phyloP scores from a whole-genome alignment of 176 grass and related monocot species.

The Chloris gayana region DNA sequence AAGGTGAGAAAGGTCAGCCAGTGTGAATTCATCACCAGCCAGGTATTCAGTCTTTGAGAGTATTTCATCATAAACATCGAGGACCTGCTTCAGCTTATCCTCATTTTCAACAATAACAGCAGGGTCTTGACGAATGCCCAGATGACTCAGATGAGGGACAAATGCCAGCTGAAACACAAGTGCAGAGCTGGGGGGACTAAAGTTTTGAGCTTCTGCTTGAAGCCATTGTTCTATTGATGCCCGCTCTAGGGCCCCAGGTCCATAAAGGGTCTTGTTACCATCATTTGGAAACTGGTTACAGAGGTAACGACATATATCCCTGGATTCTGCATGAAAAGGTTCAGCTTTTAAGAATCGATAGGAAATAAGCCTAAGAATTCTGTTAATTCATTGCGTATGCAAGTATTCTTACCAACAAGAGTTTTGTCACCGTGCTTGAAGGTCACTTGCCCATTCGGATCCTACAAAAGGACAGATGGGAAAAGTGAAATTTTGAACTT shows the following conservation, averaged over 20 bases:
- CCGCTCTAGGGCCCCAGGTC: conserved; percentile 65
- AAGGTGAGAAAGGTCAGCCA: conserved; percentile 71
- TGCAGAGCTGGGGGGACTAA: conserved; percentile 64
- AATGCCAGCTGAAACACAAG: conserved; percentile 90
- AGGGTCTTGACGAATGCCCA: conserved; percentile 52
- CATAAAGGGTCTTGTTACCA: conserved; percentile 70
- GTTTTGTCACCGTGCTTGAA: conserved; percentile 77
- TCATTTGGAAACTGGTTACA: conserved; percentile 61
- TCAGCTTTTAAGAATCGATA: conserved; percentile 20
- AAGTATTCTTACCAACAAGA: conserved; percentile 60
- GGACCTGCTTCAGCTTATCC: conserved; percentile 54
- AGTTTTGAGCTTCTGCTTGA: conserved; percentile 68
- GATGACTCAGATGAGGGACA: conserved; percentile 37
- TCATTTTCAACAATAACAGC: conserved; percentile 60
- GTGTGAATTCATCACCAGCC: conserved; percentile 54
- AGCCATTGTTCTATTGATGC: conserved; percentile 90
- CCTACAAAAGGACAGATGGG: conserved; percentile 45
- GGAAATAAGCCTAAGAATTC: background rate
- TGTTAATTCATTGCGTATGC: background rate
- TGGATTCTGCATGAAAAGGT: conserved; percentile 43
- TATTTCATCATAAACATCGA: conserved; percentile 65
- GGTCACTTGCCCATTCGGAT: conserved; percentile 84
- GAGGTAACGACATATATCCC: conserved; percentile 65
- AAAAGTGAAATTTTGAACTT: background rate
- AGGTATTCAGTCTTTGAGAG: conserved; percentile 59